These are phyloP conservation scores for Floccularia luteovirens DNA, from an alignment of 768 basidiomycete genomes.

Conservation along the genomic window DNA sequence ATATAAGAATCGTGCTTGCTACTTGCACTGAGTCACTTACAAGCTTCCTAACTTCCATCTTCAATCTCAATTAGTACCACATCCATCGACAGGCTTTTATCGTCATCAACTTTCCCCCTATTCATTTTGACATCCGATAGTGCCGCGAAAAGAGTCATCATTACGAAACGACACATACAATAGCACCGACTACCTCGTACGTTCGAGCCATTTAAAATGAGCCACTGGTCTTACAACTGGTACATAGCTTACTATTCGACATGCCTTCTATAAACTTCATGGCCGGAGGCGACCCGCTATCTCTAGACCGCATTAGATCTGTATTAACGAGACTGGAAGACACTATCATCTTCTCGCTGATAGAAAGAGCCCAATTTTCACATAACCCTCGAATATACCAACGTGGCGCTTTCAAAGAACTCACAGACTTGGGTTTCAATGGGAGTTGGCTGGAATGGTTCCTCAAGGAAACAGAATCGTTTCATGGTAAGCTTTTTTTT, in stretches of 20 bases:
- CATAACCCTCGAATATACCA: slow-evolving; percentile 89
- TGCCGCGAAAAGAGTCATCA: too few relatives aligned
- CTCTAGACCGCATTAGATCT: slow-evolving; percentile 81
- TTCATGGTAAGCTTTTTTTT: slow-evolving; percentile 65
- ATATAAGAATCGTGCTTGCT: too few relatives aligned
- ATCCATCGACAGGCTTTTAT: too few relatives aligned
- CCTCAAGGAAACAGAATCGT: slow-evolving; percentile 87
- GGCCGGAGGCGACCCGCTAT: slow-evolving; percentile 74
- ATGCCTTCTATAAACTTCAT: slow-evolving; percentile 69
- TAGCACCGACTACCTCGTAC: too few relatives aligned
- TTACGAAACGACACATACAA: too few relatives aligned
- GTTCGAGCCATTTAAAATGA: too few relatives aligned
- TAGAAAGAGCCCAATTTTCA: slow-evolving; percentile 96
- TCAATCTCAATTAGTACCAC: too few relatives aligned
- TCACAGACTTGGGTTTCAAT: slow-evolving; percentile 62
- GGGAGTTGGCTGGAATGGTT: slow-evolving; percentile 99
- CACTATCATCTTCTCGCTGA: slow-evolving; percentile 96
- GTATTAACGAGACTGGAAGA: slow-evolving; percentile 91
- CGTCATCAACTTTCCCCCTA: too few relatives aligned
- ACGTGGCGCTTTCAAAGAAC: slow-evolving; percentile 70
- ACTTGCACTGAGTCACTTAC: too few relatives aligned
- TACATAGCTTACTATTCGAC: slow-evolving; percentile 3
- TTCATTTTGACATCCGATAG: too few relatives aligned
- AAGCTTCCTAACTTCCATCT: too few relatives aligned
- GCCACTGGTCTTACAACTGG: too few relatives aligned